A percentile compares a stretch with the other conserved stretches of the same genome.
Evolutionary conservation across 768 basidiomycete species (phyloP).

Genomic region (Gyrodon lividus): DNA sequence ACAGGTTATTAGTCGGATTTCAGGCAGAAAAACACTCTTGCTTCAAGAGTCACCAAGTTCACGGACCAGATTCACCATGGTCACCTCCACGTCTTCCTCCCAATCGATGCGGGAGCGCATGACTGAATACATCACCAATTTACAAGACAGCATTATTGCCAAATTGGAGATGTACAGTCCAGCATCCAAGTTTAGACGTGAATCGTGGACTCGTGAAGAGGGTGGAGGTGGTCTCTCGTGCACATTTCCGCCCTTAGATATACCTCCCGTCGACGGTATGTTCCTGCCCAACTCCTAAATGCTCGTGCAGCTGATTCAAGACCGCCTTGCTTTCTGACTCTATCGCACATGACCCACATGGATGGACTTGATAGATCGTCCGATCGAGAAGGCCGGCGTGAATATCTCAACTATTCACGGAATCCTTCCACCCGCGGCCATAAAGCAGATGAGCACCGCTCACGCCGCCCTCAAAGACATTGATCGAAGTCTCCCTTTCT

Average conservation of each 20-base stretch:
- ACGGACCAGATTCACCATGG: too few relatives aligned
- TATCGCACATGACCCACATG: background rate
- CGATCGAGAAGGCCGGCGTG: constrained; percentile 24
- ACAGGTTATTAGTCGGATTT: too few relatives aligned
- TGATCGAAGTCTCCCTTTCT: constrained; percentile 14
- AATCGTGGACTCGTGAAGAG: constrained; percentile 14
- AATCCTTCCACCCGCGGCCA: constrained; percentile 17
- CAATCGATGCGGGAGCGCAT: too few relatives aligned
- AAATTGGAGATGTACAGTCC: constrained; percentile 17
- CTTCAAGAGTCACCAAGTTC: too few relatives aligned
- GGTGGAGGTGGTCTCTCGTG: constrained; percentile 20
- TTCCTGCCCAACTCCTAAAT: background rate
- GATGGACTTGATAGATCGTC: constrained; percentile 1
- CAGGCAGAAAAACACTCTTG: too few relatives aligned
- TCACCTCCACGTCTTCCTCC: too few relatives aligned
- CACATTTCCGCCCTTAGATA: constrained; percentile 12
- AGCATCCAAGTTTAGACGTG: constrained; percentile 14
- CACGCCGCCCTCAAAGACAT: constrained; percentile 17
- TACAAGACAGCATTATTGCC: constrained; percentile 22
- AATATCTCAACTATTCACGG: constrained; percentile 20
- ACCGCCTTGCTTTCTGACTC: background rate
- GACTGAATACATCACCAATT: too few relatives aligned
- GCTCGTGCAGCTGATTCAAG: background rate
- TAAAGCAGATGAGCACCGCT: constrained; percentile 22
- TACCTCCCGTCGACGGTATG: background rate